Evolutionary conservation across 805 yeast species (phyloP).

Genomic region (Helenozyma baotianmanensis): DNA sequence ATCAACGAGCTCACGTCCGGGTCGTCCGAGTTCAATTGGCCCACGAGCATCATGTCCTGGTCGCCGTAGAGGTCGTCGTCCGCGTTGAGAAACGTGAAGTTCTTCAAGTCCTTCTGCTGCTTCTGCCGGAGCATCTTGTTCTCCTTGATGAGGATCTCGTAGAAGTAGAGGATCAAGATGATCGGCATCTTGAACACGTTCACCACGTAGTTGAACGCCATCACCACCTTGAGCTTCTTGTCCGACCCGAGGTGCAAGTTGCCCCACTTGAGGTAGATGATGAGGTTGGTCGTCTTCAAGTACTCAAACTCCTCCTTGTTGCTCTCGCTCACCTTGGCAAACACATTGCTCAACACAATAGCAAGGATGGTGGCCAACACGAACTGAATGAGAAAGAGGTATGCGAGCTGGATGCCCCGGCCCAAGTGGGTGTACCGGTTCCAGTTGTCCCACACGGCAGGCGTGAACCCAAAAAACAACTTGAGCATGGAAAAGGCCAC

Average conservation of each 20-base stretch:
- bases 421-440: constrained; percentile 44
- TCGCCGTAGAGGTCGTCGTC: constrained; percentile 30
- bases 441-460: constrained; percentile 59
- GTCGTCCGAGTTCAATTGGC: constrained; percentile 9
- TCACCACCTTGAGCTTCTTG: constrained; percentile 7
- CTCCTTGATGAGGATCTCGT: constrained; percentile 26
- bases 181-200: constrained; percentile 35
- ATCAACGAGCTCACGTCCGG: constrained; percentile 24
- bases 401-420: constrained; percentile 43
- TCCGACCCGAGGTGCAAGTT: constrained; percentile 14
- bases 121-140: constrained; percentile 13
- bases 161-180: constrained; percentile 26
- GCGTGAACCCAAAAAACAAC: constrained; percentile 54
- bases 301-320: constrained; percentile 39
- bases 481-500: constrained; percentile 50
- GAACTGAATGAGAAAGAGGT: constrained; percentile 50
- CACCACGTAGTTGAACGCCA: constrained; percentile 15
- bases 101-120: constrained; percentile 21
- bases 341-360: constrained; percentile 45
- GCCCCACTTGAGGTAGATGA: constrained; percentile 33
- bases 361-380: constrained; percentile 52
- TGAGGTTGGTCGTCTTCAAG: constrained; percentile 34
- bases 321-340: constrained; percentile 27
- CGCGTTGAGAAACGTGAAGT: constrained; percentile 32
- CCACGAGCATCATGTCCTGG: constrained; percentile 22